Base-by-base conservation (phyloP, 148 eudicot species). In the Vaccinium corymbosum region DNA sequence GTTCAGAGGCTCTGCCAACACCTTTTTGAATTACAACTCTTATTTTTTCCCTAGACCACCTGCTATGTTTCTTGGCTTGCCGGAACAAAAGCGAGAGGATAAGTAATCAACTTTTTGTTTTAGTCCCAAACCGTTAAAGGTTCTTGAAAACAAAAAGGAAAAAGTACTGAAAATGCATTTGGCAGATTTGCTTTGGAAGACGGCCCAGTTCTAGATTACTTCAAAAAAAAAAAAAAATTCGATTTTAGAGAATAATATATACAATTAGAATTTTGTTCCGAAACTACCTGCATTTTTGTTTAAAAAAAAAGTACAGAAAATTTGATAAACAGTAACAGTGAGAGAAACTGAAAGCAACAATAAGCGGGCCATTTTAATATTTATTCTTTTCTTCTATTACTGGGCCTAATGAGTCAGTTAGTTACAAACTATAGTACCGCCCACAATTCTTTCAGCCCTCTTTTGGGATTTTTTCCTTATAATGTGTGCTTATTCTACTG, bases 41-140 rank as follows among this genome's bases (percentile, higher is more conserved):
- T 3, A 12, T 7, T 7, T 3, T 3, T 27, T 29, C 16, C 32
- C 38, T 51, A 61, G 56, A 25, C 80, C 61, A 22, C 8, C 35
- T 52, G 1, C 7, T n/a, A 17, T 79, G 81, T 53, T 79, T 79
- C 66, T 79, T 56, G 66, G 66, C 48, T 79, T 32, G 38, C 42
- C 25, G 0, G 17, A 29, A 55, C 16, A 55, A 79, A 79, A 29
- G 22, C 49, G 29, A 77, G 57, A 79, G 64, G 46, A 8, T 55
- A 56, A 52, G 49, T 53, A n/a, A 50, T 17, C 7, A 38, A 3
- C 68, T 11, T 49, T 46, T 74, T 78, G 49, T 55, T 79, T 52
- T 78, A 4, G 22, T 79, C 38, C 48, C 19, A 19, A 29, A 55
- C 27, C 35, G 15, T 32, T 79, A 29, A 79, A 29, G 7, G 22